Base-by-base conservation (phyloP, 148 eudicot genomes). In the Euryodendron excelsum region DNA sequence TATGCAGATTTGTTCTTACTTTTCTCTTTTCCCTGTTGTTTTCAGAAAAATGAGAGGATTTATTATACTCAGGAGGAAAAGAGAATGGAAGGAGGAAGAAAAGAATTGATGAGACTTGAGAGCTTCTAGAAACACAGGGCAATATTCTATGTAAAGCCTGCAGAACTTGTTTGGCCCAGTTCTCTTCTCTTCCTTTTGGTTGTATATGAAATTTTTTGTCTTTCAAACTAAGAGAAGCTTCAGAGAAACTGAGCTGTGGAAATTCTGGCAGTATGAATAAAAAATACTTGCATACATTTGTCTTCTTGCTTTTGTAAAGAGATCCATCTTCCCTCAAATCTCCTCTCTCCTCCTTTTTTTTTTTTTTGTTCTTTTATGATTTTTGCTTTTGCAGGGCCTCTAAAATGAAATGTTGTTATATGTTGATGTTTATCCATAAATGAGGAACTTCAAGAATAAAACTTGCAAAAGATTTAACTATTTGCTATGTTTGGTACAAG, bases 41-140 rank as follows among this genome's bases (percentile, higher is more conserved):
- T 77, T 72, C 84, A 81, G 84, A 72, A 71, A 77, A 65, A 52
- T 72, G 77, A 74, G 68, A 45, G 74, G 66, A 62, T 69, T 69
- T 41, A 23, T 44, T 69, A 23, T 21, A 4, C 72, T 4, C 47
- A 17, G 25, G 39, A 66, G 11, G 47, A 66, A 34, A 21, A 36
- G 14, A 36, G 72, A 34, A 66, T 1, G 45, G 27, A 39, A 41
- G 47, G 8, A 44, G 53, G 23, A 69, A 71, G 45, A 41, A 41
- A 41, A 4, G 45, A 9, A 41, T 41, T 41, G 45, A n/a, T n/a
- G 14, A 14, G 72, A 41, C 39, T 2, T 47, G 7, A 39, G 47
- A 37, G 23, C 8, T 36, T 67, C 47, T 9, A 20, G 61, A 34
- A 34, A 39, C 72, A 41, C 23, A 13, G 17, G 36, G 53, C 27